Base-by-base conservation (phyloP, 805 yeast genomes). In the Kuraishia floccosa region DNA sequence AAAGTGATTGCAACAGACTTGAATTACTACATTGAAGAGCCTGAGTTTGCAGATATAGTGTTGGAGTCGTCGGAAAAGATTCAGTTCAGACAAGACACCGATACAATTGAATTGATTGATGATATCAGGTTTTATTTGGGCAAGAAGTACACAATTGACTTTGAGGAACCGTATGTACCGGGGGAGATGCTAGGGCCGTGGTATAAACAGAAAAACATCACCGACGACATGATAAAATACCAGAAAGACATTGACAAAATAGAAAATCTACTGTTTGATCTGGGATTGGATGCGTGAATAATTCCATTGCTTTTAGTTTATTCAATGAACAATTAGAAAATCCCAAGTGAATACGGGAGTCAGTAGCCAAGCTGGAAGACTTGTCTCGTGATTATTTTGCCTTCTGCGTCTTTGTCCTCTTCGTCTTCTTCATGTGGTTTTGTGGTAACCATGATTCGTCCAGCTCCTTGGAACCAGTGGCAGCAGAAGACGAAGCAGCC, bases 61-160 rank as follows among this genome's bases (percentile, higher is more conserved):
- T 7, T 40, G n/a, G 68, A 64, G 35, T 41, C 37, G 30, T 63
- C 60, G 39, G 62, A 72, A 45, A 55, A 83, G 41, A 79, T 82
- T 30, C 44, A 63, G 14, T 52, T 48, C 11, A 63, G 91, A 45
- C 75, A 82, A 40, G 83, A 74, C 36, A 76, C 81, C 0, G 94
- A 82, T 53, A 77, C 89, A 1, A 77, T 82, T 44, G 94, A 82
- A 43, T 56, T 82, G 40, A 60, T 82, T 17, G 94, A 81, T 50
- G 93, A 81, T 53, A 75, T 82, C 8, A 58, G 86, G 39, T 82
- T 65, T 49, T 77, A 74, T 39, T 49, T 82, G 28, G 43, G 56
- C 9, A 59, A 63, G 42, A 53, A 48, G 30, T 58, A 51, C 35
- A 49, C 47, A 9, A 44, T 58, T 16, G 49, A 50, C 31, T 30